Base-by-base conservation (phyloP, 108 stramenopile species). In the Nitzschia palea region DNA sequence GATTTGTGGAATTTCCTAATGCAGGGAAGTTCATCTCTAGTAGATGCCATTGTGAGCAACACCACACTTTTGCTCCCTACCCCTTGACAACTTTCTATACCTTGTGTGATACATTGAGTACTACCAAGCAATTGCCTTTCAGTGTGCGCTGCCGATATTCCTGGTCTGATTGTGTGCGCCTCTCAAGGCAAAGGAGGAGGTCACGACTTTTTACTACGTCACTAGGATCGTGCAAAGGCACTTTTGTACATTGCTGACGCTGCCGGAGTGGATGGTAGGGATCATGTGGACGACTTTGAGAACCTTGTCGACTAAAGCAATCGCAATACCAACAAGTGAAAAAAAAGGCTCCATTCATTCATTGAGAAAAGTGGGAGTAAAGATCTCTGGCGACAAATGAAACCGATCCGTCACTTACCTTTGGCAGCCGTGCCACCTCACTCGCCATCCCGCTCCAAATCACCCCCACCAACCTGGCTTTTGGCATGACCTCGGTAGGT, bases 1-100 rank as follows among this genome's bases (percentile, higher is more conserved):
- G 98, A 9, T 77, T 99, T 18, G 98, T 99, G 30, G 99, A 98
- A n/a, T 96, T 93, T 70, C 99, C 99, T 0, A 99, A 99, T 75
- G 98, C 97, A 17, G 99, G 99, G 20, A 99, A 99, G 73, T 84
- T 81, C 5, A 93, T 89, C 56, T 77, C n/a, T 99, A 10, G 71
- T 98, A 22, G 80, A 86, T 5, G 87, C 96, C 22, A 85, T 97
- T 68, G 94, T 71, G 80, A 31, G 99, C 98, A 6, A 77, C 74
- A 55, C 98, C 97, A 3, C 78, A 97, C 67, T 86, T n/a, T 98
- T 57, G 99, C 97, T 3, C 86, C 93, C 29, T 99, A 99, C 77
- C 93, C 97, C 29, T 99, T 99, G 59, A 99, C 98, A 17, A 99
- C 99, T 18, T 65, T 99, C 30, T 86, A 94, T 73, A 98, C 99